Percentiles rank a stretch among this genome's conserved stretches.
Conservation (phyloP, 805 yeast genomes). For the Starmerella bacillaris region DNA sequence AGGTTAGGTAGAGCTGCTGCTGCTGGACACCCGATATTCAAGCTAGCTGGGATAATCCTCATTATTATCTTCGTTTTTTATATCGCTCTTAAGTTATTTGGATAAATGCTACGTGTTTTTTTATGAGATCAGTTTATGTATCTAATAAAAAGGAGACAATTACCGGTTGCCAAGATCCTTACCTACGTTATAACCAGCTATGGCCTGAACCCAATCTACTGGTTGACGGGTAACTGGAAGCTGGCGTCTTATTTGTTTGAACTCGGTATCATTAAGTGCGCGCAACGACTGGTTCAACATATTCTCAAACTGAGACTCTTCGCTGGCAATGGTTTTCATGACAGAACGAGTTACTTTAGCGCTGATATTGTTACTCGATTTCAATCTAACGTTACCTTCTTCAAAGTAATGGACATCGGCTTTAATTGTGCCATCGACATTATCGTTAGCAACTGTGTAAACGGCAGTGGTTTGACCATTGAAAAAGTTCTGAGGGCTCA, state of each 20-base stretch:
- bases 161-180: constrained; percentile 14
- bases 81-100: neutral
- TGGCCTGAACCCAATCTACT: constrained; percentile 88
- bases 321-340: constrained; percentile 24
- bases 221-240: constrained; percentile 81
- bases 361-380: constrained; percentile 25
- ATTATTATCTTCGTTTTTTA: constrained; percentile 38
- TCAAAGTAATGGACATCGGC: constrained; percentile 84
- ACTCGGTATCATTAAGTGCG: constrained; percentile 58
- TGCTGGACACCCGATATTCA: constrained; percentile 41
- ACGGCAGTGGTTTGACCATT: constrained; percentile 75
- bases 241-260: constrained; percentile 75
- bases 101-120: too few relatives aligned
- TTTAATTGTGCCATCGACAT: constrained; percentile 35
- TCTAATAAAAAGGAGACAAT: neutral
- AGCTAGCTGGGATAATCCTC: constrained; percentile 41
- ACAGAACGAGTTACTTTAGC: constrained; percentile 8
- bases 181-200: constrained; percentile 76
- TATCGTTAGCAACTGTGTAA: constrained; percentile 30
- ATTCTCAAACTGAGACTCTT: constrained; percentile 45
- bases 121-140: too few relatives aligned
- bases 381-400: constrained; percentile 83
- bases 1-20: constrained; percentile 38
- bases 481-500: constrained; percentile 62
- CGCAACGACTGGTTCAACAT: constrained; percentile 44